phyloP scores from a whole-genome alignment of 2,329 filamentous ascomycete genomes.

The Paracoccidioides brasiliensis region DNA sequence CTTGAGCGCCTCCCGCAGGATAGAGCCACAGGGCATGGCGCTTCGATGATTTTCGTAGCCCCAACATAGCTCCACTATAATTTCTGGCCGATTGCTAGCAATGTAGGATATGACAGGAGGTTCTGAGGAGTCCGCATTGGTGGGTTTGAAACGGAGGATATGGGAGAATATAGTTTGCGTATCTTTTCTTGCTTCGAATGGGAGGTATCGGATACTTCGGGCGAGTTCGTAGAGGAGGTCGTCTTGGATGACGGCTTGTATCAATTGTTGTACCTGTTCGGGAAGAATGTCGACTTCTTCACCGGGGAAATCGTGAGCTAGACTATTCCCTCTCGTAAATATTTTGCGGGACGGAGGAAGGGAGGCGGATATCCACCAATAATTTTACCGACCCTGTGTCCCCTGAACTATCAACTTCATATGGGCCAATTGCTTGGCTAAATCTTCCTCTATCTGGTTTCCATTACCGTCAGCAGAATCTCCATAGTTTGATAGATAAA shows the following conservation, averaged over 20 bases:
- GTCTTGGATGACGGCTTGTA: conserved; percentile 74
- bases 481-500: conserved; percentile 5
- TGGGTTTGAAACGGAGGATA: conserved; percentile 76
- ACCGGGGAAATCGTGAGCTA: neutral
- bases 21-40: conserved; percentile 79
- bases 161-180: conserved; percentile 92
- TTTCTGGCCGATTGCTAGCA: conserved; percentile 70
- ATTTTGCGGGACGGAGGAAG: neutral
- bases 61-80: conserved; percentile 75
- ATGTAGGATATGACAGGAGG: conserved; percentile 81
- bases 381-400: conserved; percentile 54
- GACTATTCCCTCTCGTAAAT: neutral
- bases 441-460: conserved; percentile 63
- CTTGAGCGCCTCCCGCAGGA: conserved; percentile 79
- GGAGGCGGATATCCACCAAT: conserved; percentile 1
- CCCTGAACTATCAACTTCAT: conserved; percentile 93
- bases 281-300: conserved; percentile 74
- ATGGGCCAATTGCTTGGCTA: conserved; percentile 70
- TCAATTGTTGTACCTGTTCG: conserved; percentile 76
- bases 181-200: conserved; percentile 93
- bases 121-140: conserved; percentile 53
- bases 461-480: conserved; percentile 11
- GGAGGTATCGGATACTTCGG: conserved; percentile 66
- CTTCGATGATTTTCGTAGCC: conserved; percentile 86
- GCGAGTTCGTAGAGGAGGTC: conserved; percentile 79